These are phyloP conservation scores for Zygotorulaspora florentina DNA, from an alignment of 805 yeast species.

Conservation along the genomic window DNA sequence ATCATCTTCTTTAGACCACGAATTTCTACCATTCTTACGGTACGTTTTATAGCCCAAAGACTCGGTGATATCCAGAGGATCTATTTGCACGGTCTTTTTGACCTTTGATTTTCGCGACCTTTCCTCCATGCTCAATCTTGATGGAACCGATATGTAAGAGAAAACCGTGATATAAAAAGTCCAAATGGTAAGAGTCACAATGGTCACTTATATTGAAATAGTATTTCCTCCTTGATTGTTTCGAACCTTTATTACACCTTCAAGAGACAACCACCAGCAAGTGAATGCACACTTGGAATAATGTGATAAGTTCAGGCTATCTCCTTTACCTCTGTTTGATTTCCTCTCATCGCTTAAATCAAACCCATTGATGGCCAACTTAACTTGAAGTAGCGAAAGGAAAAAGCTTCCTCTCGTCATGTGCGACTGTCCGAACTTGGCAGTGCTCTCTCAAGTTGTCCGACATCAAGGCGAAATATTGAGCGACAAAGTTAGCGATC, in stretches of 20 bases:
- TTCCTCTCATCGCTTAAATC: too few species aligned
- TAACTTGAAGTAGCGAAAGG: too few species aligned
- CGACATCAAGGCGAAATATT: too few species aligned
- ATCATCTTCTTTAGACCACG: constrained; percentile 81
- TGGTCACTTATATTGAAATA: not conserved
- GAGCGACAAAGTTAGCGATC: too few species aligned
- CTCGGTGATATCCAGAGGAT: constrained; percentile 53
- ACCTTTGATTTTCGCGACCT: constrained; percentile 15
- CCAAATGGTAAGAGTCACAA: not conserved
- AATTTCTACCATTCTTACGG: constrained; percentile 54
- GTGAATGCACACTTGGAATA: not conserved
- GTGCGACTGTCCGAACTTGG: too few species aligned
- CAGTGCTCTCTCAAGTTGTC: too few species aligned
- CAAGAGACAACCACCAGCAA: not conserved
- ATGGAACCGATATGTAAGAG: too few species aligned
- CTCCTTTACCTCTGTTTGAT: too few species aligned
- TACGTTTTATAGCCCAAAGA: constrained; percentile 72
- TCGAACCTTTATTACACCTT: not conserved
- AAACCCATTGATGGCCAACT: too few species aligned
- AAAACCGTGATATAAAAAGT: not conserved
- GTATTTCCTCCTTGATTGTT: not conserved
- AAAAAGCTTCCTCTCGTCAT: too few species aligned
- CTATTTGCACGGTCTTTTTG: constrained; percentile 31
- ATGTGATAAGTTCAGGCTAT: not conserved
- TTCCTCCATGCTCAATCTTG: constrained; percentile 7